phyloP scores from a whole-genome alignment of 768 basidiomycete genomes.

The Kwoniella pini region DNA sequence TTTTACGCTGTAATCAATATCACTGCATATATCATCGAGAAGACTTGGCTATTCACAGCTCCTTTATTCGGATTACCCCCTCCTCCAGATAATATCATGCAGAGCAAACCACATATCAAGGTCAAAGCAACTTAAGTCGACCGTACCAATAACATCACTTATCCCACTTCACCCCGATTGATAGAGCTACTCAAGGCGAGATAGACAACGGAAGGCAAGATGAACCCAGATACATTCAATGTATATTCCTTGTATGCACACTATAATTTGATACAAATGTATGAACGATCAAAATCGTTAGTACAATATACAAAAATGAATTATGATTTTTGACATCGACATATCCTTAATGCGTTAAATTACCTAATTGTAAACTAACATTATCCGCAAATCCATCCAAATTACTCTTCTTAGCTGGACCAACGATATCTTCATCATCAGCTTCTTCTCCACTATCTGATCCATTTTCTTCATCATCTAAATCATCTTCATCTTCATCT shows the following conservation, averaged over 20 bases:
- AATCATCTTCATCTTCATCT: slow-evolving; percentile 7
- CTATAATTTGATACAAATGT: not conserved
- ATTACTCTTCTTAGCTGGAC: not conserved
- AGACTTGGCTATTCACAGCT: slow-evolving; percentile 14
- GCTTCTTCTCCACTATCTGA: slow-evolving; percentile 20
- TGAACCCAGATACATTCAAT: not conserved
- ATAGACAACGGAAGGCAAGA: too few species aligned
- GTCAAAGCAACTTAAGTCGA: slow-evolving; percentile 9
- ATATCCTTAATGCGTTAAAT: not conserved
- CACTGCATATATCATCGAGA: slow-evolving; percentile 18
- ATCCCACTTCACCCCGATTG: too few species aligned
- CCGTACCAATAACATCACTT: too few species aligned
- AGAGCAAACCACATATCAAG: not conserved
- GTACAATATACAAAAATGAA: not conserved
- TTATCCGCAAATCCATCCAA: slow-evolving; percentile 16
- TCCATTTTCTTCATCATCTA: slow-evolving; percentile 1
- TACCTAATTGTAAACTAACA: slow-evolving; percentile 9
- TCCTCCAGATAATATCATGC: slow-evolving; percentile 1
- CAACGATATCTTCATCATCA: slow-evolving; percentile 17
- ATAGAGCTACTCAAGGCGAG: too few species aligned
- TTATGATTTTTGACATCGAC: too few species aligned
- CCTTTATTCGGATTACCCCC: slow-evolving; percentile 23
- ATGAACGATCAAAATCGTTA: not conserved
- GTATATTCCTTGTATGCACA: not conserved
- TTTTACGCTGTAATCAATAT: slow-evolving; percentile 38